phyloP scores from a whole-genome alignment of 2,329 filamentous ascomycete genomes.

The Tolypocladium sp. region DNA sequence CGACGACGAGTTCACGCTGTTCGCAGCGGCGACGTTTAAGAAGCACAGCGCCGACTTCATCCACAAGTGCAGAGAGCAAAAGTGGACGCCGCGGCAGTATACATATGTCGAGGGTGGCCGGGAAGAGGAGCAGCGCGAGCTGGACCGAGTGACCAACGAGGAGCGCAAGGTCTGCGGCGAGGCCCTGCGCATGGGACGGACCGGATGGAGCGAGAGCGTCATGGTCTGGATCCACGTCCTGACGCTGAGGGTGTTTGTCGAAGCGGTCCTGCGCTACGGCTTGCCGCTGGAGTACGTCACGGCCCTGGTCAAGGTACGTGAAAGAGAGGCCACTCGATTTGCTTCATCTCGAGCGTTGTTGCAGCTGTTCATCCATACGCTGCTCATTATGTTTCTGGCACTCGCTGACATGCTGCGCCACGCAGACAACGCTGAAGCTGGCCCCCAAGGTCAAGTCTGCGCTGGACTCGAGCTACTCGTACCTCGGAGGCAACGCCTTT shows the following conservation, averaged over 20 bases:
- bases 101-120: slow-evolving; percentile 84
- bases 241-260: slow-evolving; percentile 87
- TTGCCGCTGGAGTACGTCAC: slow-evolving; percentile 84
- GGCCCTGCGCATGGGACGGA: slow-evolving; percentile 74
- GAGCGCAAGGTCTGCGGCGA: slow-evolving; percentile 92
- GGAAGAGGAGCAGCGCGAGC: slow-evolving; percentile 81
- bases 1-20: slow-evolving; percentile 85
- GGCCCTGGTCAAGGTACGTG: slow-evolving; percentile 69
- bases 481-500: slow-evolving; percentile 90
- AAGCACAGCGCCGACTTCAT: slow-evolving; percentile 82
- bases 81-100: slow-evolving; percentile 92
- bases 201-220: slow-evolving; percentile 91
- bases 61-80: slow-evolving; percentile 83
- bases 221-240: slow-evolving; percentile 95
- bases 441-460: slow-evolving; percentile 70
- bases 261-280: slow-evolving; percentile 94
- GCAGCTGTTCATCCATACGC: slow-evolving; percentile 1
- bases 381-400: slow-evolving; percentile 4
- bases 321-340: not conserved
- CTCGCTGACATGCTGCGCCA: not conserved
- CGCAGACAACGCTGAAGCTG: slow-evolving; percentile 71
- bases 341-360: not conserved
- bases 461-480: slow-evolving; percentile 78
- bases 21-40: slow-evolving; percentile 86
- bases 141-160: slow-evolving; percentile 72